A percentile compares a stretch with the other conserved stretches of the same genome.
Evolutionary conservation across 768 basidiomycete species (phyloP).

Genomic region (Hypholoma fasciculare): DNA sequence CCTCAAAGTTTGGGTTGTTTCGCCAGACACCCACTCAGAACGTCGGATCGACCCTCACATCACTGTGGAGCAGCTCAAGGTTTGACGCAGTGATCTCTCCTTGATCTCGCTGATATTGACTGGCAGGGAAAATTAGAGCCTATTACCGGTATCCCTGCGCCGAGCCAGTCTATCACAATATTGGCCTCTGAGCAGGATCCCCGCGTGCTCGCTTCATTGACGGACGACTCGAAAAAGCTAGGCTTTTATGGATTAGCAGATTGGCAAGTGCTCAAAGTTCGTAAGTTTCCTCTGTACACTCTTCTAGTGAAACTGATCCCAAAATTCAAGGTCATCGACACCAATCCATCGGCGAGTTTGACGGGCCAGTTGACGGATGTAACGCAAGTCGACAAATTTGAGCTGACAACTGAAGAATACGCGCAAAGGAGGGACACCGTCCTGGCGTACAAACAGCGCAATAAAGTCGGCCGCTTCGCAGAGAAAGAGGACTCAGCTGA

Average conservation of each 20-base stretch:
- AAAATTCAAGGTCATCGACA: conserved; percentile 61
- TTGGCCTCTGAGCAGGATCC: conserved; percentile 56
- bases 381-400: conserved; percentile 90
- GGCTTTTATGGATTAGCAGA: conserved; percentile 76
- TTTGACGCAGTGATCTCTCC: conserved; percentile 27
- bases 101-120: conserved; percentile 11
- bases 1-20: conserved; percentile 76
- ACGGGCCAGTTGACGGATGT: conserved; percentile 87
- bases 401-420: conserved; percentile 81
- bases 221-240: conserved; percentile 67
- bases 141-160: conserved; percentile 85
- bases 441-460: conserved; percentile 80
- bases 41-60: conserved; percentile 76
- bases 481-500: conserved; percentile 38
- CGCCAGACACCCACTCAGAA: conserved; percentile 90
- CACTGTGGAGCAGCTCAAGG: conserved; percentile 83
- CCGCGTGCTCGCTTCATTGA: conserved; percentile 51
- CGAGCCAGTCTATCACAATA: conserved; percentile 69
- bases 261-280: conserved; percentile 80
- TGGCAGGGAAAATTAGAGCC: conserved; percentile 77
- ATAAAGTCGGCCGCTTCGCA: conserved; percentile 91
- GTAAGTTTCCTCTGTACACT: conserved; percentile 14
- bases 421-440: conserved; percentile 86
- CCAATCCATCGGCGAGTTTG: conserved; percentile 71
- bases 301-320: not conserved